These are phyloP conservation scores for Pisolithus marmoratus DNA, from an alignment of 768 basidiomycete species.

Conservation along the genomic window DNA sequence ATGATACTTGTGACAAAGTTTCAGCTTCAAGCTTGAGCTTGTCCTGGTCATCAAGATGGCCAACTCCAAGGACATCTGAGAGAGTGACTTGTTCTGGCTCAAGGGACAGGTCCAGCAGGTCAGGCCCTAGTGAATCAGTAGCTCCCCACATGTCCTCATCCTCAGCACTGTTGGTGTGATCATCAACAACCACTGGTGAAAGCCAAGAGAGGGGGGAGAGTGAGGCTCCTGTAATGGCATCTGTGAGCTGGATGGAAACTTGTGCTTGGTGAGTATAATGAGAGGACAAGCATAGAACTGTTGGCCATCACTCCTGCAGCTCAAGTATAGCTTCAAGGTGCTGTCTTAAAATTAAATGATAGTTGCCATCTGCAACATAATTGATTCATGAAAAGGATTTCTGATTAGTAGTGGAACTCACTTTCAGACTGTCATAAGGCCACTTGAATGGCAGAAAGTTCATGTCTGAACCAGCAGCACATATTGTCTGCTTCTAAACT, in stretches of 20 bases:
- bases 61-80: neutral
- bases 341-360: conserved; percentile 1
- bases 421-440: neutral
- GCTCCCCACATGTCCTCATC: neutral
- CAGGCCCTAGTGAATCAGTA: neutral
- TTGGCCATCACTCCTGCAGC: conserved; percentile 17
- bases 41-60: neutral
- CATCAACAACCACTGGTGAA: neutral
- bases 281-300: conserved; percentile 4
- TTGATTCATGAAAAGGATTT: neutral
- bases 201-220: neutral
- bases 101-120: neutral
- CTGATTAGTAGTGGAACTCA: neutral
- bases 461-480: too few species aligned
- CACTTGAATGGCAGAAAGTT: neutral
- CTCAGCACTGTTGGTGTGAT: neutral
- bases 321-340: conserved; percentile 5
- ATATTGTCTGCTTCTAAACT: too few species aligned
- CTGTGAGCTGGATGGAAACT: conserved; percentile 3
- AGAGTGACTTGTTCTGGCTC: neutral
- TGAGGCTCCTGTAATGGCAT: neutral
- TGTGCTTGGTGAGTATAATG: conserved; percentile 7
- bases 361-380: neutral
- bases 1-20: neutral
- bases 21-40: neutral